Conservation (phyloP, 352 stramenopile species). For the Globisporangium lucens region DNA sequence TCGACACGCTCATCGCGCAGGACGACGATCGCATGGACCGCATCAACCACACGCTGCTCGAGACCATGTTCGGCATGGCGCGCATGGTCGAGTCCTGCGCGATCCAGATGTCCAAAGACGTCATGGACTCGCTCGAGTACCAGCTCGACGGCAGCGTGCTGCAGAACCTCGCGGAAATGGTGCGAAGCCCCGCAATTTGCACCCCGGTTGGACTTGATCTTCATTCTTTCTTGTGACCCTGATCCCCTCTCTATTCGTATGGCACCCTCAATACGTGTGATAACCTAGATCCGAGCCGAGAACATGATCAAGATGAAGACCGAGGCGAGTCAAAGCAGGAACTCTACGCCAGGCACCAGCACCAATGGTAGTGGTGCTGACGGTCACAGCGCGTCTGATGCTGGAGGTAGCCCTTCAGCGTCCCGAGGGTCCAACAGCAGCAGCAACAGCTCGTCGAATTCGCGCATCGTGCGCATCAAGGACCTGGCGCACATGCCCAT, state of each 20-base stretch:
- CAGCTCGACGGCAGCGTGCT: conserved; percentile 68
- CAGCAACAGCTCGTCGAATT: conserved; percentile 12
- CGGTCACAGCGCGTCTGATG: background rate
- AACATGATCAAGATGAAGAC: conserved; percentile 53
- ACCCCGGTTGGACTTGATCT: background rate
- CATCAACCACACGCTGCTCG: conserved; percentile 72
- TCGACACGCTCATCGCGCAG: conserved; percentile 47
- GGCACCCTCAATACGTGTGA: background rate
- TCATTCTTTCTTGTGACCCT: background rate
- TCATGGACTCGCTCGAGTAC: conserved; percentile 78
- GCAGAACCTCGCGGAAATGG: conserved; percentile 58
- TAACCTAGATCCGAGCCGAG: conserved; percentile 45
- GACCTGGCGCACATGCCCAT: conserved; percentile 70
- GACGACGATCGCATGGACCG: conserved; percentile 62
- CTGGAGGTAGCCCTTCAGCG: background rate
- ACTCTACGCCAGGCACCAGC: background rate
- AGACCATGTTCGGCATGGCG: conserved; percentile 82
- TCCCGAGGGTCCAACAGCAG: conserved; percentile 7
- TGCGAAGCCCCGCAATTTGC: conserved; percentile 12
- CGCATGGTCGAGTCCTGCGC: conserved; percentile 80
- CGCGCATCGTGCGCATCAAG: conserved; percentile 43
- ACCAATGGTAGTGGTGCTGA: background rate
- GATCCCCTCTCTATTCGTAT: background rate
- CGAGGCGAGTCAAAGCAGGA: conserved; percentile 14
- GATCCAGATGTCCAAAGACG: conserved; percentile 83